Conservation (phyloP, 169 alveolate species). For the Perkinsus olseni region DNA sequence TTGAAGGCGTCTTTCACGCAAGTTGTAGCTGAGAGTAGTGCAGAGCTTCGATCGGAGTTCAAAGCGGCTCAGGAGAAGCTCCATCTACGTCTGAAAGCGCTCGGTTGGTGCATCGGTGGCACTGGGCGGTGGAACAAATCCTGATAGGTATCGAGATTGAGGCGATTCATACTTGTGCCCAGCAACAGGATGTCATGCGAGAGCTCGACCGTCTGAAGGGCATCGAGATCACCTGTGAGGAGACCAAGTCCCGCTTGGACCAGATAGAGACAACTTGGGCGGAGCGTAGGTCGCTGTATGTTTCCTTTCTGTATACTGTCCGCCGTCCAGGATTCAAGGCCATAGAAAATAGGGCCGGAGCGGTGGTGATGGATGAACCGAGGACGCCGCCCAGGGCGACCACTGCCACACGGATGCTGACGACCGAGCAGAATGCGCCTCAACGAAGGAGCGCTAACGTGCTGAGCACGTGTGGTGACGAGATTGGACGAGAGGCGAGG, state of each 20-base stretch:
- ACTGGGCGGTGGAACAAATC: too few relatives aligned
- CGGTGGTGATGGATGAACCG: too few relatives aligned
- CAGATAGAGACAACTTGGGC: not conserved
- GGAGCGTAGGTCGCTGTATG: not conserved
- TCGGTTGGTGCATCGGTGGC: too few relatives aligned
- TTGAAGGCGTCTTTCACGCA: not conserved
- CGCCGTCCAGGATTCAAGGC: too few relatives aligned
- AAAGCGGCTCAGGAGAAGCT: not conserved
- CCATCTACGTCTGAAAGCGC: not conserved
- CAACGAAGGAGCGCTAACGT: not conserved
- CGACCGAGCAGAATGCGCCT: not conserved
- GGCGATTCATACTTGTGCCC: not conserved
- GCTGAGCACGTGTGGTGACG: not conserved
- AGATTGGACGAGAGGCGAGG: not conserved
- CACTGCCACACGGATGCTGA: not conserved
- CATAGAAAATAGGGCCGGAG: too few relatives aligned
- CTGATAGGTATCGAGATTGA: not conserved
- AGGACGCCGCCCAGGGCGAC: not conserved
- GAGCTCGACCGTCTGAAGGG: not conserved
- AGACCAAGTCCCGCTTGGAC: not conserved
- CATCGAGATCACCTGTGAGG: not conserved
- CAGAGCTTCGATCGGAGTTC: not conserved
- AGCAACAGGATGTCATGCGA: not conserved
- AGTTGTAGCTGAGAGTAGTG: not conserved
- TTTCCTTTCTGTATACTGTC: too few relatives aligned